Conservation (phyloP, 495 filamentous ascomycete species). For the Penicillium simplicissimum region DNA sequence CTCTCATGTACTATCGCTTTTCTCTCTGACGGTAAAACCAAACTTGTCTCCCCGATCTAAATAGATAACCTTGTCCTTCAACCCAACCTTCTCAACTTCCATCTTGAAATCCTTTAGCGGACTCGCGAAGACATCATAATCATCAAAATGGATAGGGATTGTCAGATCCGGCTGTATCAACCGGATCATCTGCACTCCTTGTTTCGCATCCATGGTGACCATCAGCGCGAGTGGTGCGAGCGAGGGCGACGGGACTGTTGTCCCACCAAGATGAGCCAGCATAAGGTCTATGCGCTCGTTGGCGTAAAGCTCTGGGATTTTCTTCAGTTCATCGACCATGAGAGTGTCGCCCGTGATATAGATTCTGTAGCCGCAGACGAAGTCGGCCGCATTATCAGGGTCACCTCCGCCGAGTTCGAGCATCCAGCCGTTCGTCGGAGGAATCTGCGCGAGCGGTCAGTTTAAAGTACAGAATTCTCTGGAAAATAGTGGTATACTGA, state of each 20-base stretch:
- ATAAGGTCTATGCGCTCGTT: slow-evolving; percentile 62
- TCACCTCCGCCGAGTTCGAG: slow-evolving; percentile 57
- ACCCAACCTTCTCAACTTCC: slow-evolving; percentile 53
- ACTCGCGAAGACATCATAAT: slow-evolving; percentile 63
- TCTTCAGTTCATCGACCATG: slow-evolving; percentile 60
- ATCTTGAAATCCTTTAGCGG: slow-evolving; percentile 61
- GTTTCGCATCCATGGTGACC: slow-evolving; percentile 72
- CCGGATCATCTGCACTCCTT: slow-evolving; percentile 61
- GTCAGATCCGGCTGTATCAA: slow-evolving; percentile 63
- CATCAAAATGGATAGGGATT: slow-evolving; percentile 69
- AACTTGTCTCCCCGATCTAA: slow-evolving; percentile 62
- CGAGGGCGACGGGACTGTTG: slow-evolving; percentile 58
- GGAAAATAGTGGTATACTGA: slow-evolving; percentile 27
- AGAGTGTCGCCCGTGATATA: slow-evolving; percentile 75
- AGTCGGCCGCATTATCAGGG: slow-evolving; percentile 16
- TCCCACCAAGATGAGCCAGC: slow-evolving; percentile 67
- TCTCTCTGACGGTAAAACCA: slow-evolving; percentile 35
- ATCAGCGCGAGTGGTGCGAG: slow-evolving; percentile 55
- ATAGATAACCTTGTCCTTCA: slow-evolving; percentile 58
- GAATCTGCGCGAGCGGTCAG: slow-evolving; percentile 36
- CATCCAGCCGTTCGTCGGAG: slow-evolving; percentile 74
- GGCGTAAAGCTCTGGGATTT: slow-evolving; percentile 56
- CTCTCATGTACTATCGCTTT: neutral
- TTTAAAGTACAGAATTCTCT: no score
- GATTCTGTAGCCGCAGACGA: slow-evolving; percentile 59